Conservation (phyloP, 2,329 filamentous ascomycete genomes). For the Sclerotinia nivalis region DNA sequence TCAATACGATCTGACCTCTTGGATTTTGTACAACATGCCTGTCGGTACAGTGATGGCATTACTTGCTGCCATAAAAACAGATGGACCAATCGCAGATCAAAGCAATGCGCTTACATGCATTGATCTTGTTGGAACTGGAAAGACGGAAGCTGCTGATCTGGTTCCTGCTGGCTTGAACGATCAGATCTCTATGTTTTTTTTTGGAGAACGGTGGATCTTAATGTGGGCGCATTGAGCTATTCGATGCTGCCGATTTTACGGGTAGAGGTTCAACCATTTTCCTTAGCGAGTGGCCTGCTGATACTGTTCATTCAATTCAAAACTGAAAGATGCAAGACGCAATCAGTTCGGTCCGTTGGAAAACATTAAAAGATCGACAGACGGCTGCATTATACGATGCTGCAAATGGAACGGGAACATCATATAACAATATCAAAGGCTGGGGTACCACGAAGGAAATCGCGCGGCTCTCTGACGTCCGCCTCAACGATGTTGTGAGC, state of each 20-base stretch:
- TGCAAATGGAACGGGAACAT: background rate
- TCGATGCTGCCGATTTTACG: background rate
- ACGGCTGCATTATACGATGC: background rate
- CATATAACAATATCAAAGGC: background rate
- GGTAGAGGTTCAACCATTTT: background rate
- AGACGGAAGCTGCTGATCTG: background rate
- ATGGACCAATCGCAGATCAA: background rate
- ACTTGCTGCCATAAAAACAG: background rate
- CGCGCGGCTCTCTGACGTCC: background rate
- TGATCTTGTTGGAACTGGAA: background rate
- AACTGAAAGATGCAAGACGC: background rate
- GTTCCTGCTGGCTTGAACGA: background rate
- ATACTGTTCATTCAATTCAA: background rate
- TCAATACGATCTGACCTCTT: conserved; percentile 1
- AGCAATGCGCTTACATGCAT: background rate
- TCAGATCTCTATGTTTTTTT: conserved; percentile 3
- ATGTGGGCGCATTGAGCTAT: conserved; percentile 3
- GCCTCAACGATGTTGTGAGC: background rate
- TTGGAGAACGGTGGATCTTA: conserved; percentile 7
- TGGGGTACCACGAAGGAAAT: background rate
- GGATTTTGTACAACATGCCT: background rate
- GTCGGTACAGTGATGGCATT: background rate
- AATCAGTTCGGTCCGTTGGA: background rate
- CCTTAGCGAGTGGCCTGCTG: background rate
- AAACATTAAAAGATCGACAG: background rate